Base-by-base conservation (phyloP, 768 basidiomycete genomes). In the Zangia roseola region DNA sequence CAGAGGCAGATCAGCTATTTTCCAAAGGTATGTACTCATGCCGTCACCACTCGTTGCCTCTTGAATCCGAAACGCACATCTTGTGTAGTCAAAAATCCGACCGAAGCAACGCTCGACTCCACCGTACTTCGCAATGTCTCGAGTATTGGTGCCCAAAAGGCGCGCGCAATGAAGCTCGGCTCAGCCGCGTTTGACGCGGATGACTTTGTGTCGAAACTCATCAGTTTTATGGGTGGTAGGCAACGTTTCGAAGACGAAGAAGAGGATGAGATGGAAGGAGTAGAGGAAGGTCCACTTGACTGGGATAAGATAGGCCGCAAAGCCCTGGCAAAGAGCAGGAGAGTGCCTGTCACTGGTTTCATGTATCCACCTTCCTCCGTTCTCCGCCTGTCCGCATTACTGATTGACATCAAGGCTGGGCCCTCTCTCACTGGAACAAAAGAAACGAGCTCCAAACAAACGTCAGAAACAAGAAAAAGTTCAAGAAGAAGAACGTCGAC, bases 101-200 rank as follows among this genome's bases (percentile, higher is more conserved):
- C 88, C 43, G 92, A 97, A 60, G 94, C 95, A 4, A 86, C 90
- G 0, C 78, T 97, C 10, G 97, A 98, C 67, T 93, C 95, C 0
- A 76, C 79, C 35, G 77, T 94, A 20, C 79, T 98, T 23, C 69
- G 88, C 2, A 80, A 83, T 62, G 83, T 87, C 10, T 86, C 91
- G 4, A 86, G 82, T 51, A 81, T 91, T 58, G 83, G 87, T 37
- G 86, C 90, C 2, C 84, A 86, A 57, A 87, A 94, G 63, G 94
- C 94, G n/a, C 88, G 91, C 25, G 84, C 84, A 25, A 86, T 95
- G 82, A 93, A 91, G 66, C 82, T 91, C 0, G 91, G 90, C 45
- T 81, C 82, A 0, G 88, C 90, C 46, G 83, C 86, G 13, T 99
- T 98, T 61, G 95, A 99, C 61, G 73, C 89, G 34, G 92, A 95